These are phyloP conservation scores for Lablab purpureus DNA, from an alignment of 306 rosid species.

Conservation along the genomic window DNA sequence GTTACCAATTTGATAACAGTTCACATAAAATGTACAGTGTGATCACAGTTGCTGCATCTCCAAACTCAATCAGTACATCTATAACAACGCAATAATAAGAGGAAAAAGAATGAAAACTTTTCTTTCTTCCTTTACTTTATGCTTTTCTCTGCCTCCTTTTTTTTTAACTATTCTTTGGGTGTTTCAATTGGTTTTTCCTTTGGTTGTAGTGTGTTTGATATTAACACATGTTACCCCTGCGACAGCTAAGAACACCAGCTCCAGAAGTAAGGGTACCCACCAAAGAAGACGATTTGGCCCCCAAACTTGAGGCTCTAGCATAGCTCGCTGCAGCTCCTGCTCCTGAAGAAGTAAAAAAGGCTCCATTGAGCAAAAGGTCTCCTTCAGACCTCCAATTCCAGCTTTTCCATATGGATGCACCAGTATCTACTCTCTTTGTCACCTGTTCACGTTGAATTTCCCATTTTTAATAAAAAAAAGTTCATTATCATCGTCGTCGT, in stretches of 20 bases:
- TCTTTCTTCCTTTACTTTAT: slow-evolving; percentile 56
- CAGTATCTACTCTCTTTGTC: slow-evolving; percentile 78
- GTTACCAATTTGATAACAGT: slow-evolving; percentile 55
- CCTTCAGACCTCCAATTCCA: slow-evolving; percentile 99
- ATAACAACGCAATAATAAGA: slow-evolving; percentile 56
- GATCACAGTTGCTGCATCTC: slow-evolving; percentile 57
- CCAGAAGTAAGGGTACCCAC: slow-evolving; percentile 74
- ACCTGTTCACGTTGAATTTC: slow-evolving; percentile 62
- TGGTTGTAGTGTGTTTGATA: slow-evolving; percentile 38
- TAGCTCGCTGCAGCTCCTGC: slow-evolving; percentile 82
- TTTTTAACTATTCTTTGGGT: not conserved
- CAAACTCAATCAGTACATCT: slow-evolving; percentile 62
- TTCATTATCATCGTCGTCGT: not conserved
- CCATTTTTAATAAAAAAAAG: slow-evolving; percentile 2
- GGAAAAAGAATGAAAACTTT: slow-evolving; percentile 60
- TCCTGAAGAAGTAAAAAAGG: slow-evolving; percentile 87
- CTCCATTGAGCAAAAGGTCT: slow-evolving; percentile 93
- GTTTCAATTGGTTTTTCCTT: slow-evolving; percentile 24
- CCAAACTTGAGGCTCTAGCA: slow-evolving; percentile 98
- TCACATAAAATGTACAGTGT: slow-evolving; percentile 66
- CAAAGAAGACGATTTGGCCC: slow-evolving; percentile 94
- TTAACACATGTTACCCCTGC: slow-evolving; percentile 71
- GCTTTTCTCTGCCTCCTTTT: slow-evolving; percentile 31
- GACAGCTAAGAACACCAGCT: slow-evolving; percentile 84
- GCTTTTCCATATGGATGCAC: slow-evolving; percentile 57